These are phyloP conservation scores for Metschnikowia colocasiae DNA, from an alignment of 805 yeast species.

Conservation along the genomic window DNA sequence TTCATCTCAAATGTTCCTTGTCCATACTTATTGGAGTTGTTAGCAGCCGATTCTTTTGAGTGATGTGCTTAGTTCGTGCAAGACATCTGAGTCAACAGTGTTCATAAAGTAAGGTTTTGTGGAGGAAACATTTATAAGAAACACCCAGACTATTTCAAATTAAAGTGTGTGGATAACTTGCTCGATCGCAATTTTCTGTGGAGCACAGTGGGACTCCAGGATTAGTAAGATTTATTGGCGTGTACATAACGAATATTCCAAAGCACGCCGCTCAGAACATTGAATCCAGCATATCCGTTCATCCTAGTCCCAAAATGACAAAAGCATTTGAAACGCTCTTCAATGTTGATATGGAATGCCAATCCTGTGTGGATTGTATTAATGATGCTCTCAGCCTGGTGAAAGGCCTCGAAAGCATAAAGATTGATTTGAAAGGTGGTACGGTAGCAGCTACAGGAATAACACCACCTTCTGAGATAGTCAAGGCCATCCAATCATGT, in stretches of 20 bases:
- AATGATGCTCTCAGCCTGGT: slow-evolving; percentile 48
- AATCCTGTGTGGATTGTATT: slow-evolving; percentile 64
- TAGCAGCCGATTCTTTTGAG: too few species aligned
- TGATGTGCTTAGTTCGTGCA: too few species aligned
- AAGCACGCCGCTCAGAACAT: slow-evolving; percentile 4
- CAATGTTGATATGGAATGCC: slow-evolving; percentile 82
- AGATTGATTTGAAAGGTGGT: slow-evolving; percentile 56
- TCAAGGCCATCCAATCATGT: slow-evolving; percentile 60
- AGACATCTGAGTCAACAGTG: too few species aligned
- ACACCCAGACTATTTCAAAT: too few species aligned
- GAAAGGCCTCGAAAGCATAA: slow-evolving; percentile 47
- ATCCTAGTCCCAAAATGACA: background rate
- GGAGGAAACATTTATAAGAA: too few species aligned
- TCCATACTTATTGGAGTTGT: too few species aligned
- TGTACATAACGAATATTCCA: background rate
- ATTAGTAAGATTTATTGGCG: background rate
- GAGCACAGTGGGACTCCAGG: background rate
- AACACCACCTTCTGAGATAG: slow-evolving; percentile 72
- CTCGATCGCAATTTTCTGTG: background rate
- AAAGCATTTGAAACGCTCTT: slow-evolving; percentile 59
- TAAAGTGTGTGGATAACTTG: background rate
- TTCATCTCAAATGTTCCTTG: too few species aligned
- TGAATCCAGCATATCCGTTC: background rate
- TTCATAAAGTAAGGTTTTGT: too few species aligned
- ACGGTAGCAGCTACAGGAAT: slow-evolving; percentile 66